Percentiles rank a stretch among this genome's conserved stretches.
Evolutionary conservation across 768 basidiomycete species (phyloP).

Genomic region (Clitopilus passeckerianus): DNA sequence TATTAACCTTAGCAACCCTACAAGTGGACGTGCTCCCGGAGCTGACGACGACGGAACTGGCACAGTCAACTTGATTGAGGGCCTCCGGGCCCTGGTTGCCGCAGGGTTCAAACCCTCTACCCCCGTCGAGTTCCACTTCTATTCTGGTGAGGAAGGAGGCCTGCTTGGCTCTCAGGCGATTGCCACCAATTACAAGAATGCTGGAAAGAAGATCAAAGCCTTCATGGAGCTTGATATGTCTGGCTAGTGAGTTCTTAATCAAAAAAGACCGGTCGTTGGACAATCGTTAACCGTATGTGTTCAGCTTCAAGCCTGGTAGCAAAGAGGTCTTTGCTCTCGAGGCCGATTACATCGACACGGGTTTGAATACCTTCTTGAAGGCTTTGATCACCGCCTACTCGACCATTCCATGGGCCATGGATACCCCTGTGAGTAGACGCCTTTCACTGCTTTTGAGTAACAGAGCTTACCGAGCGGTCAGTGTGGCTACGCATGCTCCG

Average conservation of each 20-base stretch:
- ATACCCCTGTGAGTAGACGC: conserved; percentile 25
- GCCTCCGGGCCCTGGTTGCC: conserved; percentile 32
- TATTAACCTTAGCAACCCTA: conserved; percentile 31
- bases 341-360: conserved; percentile 32
- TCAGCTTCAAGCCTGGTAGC: conserved; percentile 42
- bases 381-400: conserved; percentile 29
- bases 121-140: conserved; percentile 46
- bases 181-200: conserved; percentile 41
- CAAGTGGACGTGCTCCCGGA: conserved; percentile 39
- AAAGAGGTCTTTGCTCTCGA: conserved; percentile 34
- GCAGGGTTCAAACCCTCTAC: conserved; percentile 31
- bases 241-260: conserved; percentile 23
- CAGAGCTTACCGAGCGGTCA: conserved; percentile 6
- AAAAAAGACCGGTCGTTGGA: not conserved
- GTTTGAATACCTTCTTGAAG: conserved; percentile 42
- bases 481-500: conserved; percentile 39
- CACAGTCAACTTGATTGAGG: conserved; percentile 38
- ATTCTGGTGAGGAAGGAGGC: conserved; percentile 40
- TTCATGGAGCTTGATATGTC: conserved; percentile 45
- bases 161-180: conserved; percentile 50
- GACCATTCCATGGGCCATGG: conserved; percentile 30
- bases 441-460: not conserved
- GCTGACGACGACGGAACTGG: conserved; percentile 48
- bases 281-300: conserved; percentile 6
- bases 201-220: conserved; percentile 39